These are phyloP conservation scores for Euphorbia schlechtendalii DNA, from an alignment of 441 rosid species.

Conservation along the genomic window DNA sequence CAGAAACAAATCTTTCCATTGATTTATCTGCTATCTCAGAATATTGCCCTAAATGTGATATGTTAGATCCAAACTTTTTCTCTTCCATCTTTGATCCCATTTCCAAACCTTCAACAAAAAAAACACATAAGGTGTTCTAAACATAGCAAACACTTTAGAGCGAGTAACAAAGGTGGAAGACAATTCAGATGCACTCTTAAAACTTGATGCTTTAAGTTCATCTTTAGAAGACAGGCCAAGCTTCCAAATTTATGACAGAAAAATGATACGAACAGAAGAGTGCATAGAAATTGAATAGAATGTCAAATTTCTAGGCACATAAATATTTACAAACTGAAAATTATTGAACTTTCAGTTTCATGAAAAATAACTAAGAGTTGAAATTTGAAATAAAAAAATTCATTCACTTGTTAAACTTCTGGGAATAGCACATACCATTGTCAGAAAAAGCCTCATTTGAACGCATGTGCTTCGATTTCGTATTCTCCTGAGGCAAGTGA, in stretches of 20 bases:
- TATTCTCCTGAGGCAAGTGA: slow-evolving; percentile 47
- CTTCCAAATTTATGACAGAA: too few species aligned
- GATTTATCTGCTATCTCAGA: slow-evolving; percentile 81
- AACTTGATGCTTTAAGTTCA: too few species aligned
- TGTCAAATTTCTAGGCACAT: background rate
- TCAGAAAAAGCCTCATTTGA: slow-evolving; percentile 25
- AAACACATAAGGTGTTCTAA: background rate
- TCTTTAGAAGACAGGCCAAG: too few species aligned
- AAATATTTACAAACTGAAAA: slow-evolving; percentile 8
- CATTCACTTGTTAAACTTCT: background rate
- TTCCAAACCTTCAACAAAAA: slow-evolving; percentile 20
- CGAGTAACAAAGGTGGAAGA: too few species aligned
- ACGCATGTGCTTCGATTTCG: slow-evolving; percentile 37
- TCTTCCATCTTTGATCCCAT: slow-evolving; percentile 26
- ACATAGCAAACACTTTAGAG: too few species aligned
- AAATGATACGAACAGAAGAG: too few species aligned
- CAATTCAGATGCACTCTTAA: too few species aligned
- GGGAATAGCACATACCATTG: slow-evolving; percentile 26
- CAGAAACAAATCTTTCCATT: too few species aligned
- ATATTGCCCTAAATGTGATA: slow-evolving; percentile 58
- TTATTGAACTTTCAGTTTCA: background rate
- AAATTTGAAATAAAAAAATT: too few species aligned
- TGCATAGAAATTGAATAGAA: too few species aligned
- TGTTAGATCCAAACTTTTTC: slow-evolving; percentile 68
- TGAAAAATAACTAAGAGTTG: background rate